A percentile compares a stretch with the other conserved stretches of the same genome.
Conservation (phyloP, 306 rosid genomes). For the Mimosa bimucronata region DNA sequence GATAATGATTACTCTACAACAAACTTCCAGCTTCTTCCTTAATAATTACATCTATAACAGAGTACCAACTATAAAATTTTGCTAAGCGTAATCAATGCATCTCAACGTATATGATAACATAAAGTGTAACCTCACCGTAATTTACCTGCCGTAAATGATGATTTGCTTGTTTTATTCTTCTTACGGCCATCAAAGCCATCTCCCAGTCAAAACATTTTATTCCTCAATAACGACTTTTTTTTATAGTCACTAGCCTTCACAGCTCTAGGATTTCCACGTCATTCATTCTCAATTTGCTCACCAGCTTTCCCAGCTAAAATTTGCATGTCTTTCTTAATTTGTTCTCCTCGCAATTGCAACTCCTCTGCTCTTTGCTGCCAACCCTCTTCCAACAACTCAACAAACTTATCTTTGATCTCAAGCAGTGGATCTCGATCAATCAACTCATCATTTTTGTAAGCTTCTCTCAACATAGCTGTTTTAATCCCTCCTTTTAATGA, state of each 20-base stretch:
- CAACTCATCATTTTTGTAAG: slow-evolving; percentile 61
- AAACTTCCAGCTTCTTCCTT: slow-evolving; percentile 3
- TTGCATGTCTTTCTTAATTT: slow-evolving; percentile 53
- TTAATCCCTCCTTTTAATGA: slow-evolving; percentile 89
- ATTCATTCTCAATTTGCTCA: slow-evolving; percentile 23
- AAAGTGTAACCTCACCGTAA: neutral
- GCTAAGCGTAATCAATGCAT: slow-evolving; percentile 19
- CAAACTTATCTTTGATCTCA: slow-evolving; percentile 68
- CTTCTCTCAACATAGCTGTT: slow-evolving; percentile 81
- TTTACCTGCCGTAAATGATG: slow-evolving; percentile 29
- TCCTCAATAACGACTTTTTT: neutral
- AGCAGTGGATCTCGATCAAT: slow-evolving; percentile 77
- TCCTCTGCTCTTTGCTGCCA: slow-evolving; percentile 63
- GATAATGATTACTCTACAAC: slow-evolving; percentile 19
- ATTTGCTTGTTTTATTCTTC: neutral
- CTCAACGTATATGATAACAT: slow-evolving; percentile 29
- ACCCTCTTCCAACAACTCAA: slow-evolving; percentile 81
- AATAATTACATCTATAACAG: neutral
- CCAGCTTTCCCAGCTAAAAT: slow-evolving; percentile 42
- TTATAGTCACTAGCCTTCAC: slow-evolving; percentile 25
- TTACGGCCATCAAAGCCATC: slow-evolving; percentile 4
- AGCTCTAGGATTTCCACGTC: slow-evolving; percentile 63
- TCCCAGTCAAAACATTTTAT: slow-evolving; percentile 30
- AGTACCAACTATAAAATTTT: slow-evolving; percentile 33
- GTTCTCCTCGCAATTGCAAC: slow-evolving; percentile 52